Conservation (phyloP, 169 alveolate species). For the Eimeria acervulina region DNA sequence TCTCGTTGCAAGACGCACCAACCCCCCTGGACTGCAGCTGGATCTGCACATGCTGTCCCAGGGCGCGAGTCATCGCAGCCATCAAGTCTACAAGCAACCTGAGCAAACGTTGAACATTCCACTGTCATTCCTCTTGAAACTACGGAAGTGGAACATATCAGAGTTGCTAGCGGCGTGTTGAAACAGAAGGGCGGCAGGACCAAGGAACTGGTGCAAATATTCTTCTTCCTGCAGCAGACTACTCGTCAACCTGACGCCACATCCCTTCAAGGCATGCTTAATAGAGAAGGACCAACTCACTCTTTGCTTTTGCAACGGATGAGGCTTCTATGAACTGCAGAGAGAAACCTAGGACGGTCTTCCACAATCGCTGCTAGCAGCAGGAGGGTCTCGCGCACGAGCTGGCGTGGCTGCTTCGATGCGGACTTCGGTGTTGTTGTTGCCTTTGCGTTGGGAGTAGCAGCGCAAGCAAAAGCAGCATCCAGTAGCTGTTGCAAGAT, state of each 20-base stretch:
- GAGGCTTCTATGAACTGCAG: slow-evolving; percentile 71
- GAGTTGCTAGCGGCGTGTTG: background rate
- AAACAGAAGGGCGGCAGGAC: background rate
- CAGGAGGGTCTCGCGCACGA: slow-evolving; percentile 73
- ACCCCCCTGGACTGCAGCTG: slow-evolving; percentile 56
- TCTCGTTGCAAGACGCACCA: slow-evolving; percentile 16
- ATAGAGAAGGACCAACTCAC: background rate
- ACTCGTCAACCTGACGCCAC: background rate
- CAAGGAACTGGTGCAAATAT: background rate
- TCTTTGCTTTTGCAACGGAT: slow-evolving; percentile 74
- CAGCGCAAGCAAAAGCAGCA: slow-evolving; percentile 28
- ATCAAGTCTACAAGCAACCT: slow-evolving; percentile 71
- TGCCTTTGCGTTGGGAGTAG: slow-evolving; percentile 7
- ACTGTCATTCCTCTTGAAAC: background rate
- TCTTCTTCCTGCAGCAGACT: background rate
- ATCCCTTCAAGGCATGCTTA: background rate
- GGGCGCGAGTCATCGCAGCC: slow-evolving; percentile 75
- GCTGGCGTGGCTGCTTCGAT: slow-evolving; percentile 53
- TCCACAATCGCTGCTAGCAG: slow-evolving; percentile 76
- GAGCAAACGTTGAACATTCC: background rate
- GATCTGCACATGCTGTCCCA: slow-evolving; percentile 71
- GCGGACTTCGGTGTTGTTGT: background rate
- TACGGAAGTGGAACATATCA: background rate
- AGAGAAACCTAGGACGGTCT: slow-evolving; percentile 63
- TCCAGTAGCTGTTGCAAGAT: slow-evolving; percentile 72